These are phyloP conservation scores for Penicillium olsonii DNA, from an alignment of 2,329 filamentous ascomycete species.

Conservation along the genomic window DNA sequence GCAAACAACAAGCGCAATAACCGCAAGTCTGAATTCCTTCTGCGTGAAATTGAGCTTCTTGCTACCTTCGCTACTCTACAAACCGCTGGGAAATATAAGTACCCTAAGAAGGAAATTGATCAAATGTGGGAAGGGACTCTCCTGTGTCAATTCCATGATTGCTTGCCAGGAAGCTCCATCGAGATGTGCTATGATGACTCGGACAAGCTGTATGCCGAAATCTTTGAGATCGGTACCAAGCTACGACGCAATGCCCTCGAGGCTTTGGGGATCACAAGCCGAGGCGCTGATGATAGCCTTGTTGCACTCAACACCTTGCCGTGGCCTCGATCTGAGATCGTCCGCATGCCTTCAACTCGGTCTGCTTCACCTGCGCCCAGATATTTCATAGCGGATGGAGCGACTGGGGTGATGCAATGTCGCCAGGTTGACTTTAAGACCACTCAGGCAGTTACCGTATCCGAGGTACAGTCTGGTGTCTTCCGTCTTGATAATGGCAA, in stretches of 20 bases:
- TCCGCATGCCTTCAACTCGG: constrained; percentile 58
- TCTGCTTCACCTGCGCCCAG: constrained; percentile 23
- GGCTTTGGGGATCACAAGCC: constrained; percentile 63
- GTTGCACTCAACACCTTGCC: constrained; percentile 81
- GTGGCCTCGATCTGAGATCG: constrained; percentile 76
- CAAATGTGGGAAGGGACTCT: constrained; percentile 92
- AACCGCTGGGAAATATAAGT: constrained; percentile 66
- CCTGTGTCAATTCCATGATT: constrained; percentile 97
- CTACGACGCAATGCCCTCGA: constrained; percentile 70
- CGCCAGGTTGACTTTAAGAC: constrained; percentile 26
- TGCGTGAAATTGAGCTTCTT: constrained; percentile 85
- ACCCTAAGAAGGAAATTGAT: constrained; percentile 92
- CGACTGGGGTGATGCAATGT: constrained; percentile 46
- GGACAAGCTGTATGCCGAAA: constrained; percentile 79
- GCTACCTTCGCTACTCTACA: constrained; percentile 82
- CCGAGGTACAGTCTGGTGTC: constrained; percentile 58
- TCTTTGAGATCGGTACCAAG: constrained; percentile 75
- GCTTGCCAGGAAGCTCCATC: constrained; percentile 89
- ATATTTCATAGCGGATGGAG: constrained; percentile 51
- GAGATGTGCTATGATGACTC: constrained; percentile 99
- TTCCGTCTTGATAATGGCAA: constrained; percentile 81
- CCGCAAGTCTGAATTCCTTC: constrained; percentile 76
- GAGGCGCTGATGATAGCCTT: constrained; percentile 46
- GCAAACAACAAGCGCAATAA: constrained; percentile 98
- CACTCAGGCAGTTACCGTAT: constrained; percentile 46